Evolutionary conservation across 1,139 yeast genomes (phyloP).

Genomic region (Saccharomyces uvarum): DNA sequence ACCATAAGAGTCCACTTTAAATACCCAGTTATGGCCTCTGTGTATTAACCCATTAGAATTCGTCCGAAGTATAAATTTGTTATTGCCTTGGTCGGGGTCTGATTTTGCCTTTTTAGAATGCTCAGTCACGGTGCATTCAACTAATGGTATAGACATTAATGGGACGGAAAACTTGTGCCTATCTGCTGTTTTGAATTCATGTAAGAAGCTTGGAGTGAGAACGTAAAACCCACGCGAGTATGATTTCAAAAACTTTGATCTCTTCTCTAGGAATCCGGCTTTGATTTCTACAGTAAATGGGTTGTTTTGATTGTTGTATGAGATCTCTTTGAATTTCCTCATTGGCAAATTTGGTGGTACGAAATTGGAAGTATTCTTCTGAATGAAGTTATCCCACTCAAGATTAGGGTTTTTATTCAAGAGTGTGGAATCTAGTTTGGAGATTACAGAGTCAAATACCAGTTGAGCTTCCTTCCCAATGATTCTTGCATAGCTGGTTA

Average conservation of each 20-base stretch:
- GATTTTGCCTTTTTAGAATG: constrained; percentile 66
- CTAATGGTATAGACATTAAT: constrained; percentile 74
- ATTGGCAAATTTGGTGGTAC: constrained; percentile 67
- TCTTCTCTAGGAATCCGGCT: constrained; percentile 77
- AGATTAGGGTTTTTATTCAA: constrained; percentile 67
- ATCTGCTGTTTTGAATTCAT: constrained; percentile 82
- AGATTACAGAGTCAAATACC: constrained; percentile 55
- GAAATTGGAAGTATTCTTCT: constrained; percentile 60
- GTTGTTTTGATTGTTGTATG: constrained; percentile 61
- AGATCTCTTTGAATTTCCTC: constrained; percentile 55
- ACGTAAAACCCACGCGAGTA: constrained; percentile 90
- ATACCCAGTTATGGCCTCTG: constrained; percentile 87
- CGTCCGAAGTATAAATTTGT: constrained; percentile 4
- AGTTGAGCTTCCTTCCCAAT: constrained; percentile 63
- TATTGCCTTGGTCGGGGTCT: constrained; percentile 38
- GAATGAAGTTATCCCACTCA: constrained; percentile 85
- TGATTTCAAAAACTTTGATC: constrained; percentile 83
- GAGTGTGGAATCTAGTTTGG: constrained; percentile 65
- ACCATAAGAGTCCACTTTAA: constrained; percentile 73
- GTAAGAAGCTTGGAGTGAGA: constrained; percentile 77
- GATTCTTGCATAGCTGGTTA: constrained; percentile 61
- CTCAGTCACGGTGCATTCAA: constrained; percentile 73
- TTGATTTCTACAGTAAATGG: constrained; percentile 65
- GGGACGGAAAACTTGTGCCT: constrained; percentile 81
- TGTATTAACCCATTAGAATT: constrained; percentile 48